Conservation (phyloP, 257 asterid species). For the Henckelia pumila region DNA sequence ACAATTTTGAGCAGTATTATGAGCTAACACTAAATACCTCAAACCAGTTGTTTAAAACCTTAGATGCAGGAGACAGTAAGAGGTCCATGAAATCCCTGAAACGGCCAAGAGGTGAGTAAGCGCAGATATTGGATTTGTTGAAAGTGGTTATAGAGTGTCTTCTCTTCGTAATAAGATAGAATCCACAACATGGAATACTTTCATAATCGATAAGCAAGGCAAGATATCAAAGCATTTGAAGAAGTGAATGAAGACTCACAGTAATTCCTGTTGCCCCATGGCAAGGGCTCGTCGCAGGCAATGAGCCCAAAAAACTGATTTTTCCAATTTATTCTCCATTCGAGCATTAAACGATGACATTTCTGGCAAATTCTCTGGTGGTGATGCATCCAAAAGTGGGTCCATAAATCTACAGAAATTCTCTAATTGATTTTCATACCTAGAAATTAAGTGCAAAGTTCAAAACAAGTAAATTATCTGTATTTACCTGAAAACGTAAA, state of each 20-base stretch:
- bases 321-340: slow-evolving; percentile 60
- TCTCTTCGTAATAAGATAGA: slow-evolving; percentile 1
- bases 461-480: too few species aligned
- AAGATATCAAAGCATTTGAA: slow-evolving; percentile 22
- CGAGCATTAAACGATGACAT: slow-evolving; percentile 52
- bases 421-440: too few species aligned
- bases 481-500: too few species aligned
- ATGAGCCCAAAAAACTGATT: slow-evolving; percentile 72
- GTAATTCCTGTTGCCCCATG: slow-evolving; percentile 81
- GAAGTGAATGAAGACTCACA: slow-evolving; percentile 49
- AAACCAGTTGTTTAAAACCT: slow-evolving; percentile 90
- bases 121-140: not conserved
- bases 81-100: slow-evolving; percentile 91
- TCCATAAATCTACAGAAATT: slow-evolving; percentile 82
- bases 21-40: slow-evolving; percentile 45
- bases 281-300: slow-evolving; percentile 57
- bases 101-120: slow-evolving; percentile 25
- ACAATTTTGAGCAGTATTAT: not conserved
- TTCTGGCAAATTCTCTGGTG: slow-evolving; percentile 69
- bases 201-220: slow-evolving; percentile 13
- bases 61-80: slow-evolving; percentile 84
- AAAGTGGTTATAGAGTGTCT: slow-evolving; percentile 6
- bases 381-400: slow-evolving; percentile 73
- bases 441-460: too few species aligned
- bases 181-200: slow-evolving; percentile 12